These are phyloP conservation scores for Nannochloropsis salina DNA, from an alignment of 108 stramenopile genomes.

Conservation along the genomic window DNA sequence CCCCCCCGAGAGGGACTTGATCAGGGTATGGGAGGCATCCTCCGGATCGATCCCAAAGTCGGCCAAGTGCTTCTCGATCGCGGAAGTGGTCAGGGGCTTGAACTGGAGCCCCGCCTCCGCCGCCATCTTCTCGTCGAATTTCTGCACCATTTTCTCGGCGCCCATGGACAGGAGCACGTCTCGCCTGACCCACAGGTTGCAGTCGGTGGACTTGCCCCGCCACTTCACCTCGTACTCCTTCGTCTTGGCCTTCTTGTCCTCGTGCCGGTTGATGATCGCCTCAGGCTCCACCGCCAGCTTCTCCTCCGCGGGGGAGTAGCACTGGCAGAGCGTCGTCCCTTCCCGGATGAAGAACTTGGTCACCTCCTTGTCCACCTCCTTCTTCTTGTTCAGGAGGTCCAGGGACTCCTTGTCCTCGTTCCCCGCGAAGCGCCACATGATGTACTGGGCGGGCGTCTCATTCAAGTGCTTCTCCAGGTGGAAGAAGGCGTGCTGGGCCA, in stretches of 20 bases:
- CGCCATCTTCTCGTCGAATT: slow-evolving; percentile 37
- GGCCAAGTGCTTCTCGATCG: slow-evolving; percentile 88
- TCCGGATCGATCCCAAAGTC: slow-evolving; percentile 92
- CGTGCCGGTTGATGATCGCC: slow-evolving; percentile 8
- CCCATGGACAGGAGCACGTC: slow-evolving; percentile 33
- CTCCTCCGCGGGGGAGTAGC: slow-evolving; percentile 20
- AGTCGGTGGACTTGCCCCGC: slow-evolving; percentile 82
- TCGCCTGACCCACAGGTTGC: slow-evolving; percentile 33
- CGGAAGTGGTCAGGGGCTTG: slow-evolving; percentile 72
- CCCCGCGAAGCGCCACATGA: slow-evolving; percentile 92
- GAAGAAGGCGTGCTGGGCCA: slow-evolving; percentile 89
- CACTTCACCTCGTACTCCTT: slow-evolving; percentile 86
- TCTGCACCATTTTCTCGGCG: slow-evolving; percentile 34
- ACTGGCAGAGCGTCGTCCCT: slow-evolving; percentile 5
- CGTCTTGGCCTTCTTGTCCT: slow-evolving; percentile 26
- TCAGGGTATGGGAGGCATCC: slow-evolving; percentile 93
- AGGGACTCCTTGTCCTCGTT: slow-evolving; percentile 69
- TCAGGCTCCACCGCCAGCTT: slow-evolving; percentile 37
- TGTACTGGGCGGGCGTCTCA: slow-evolving; percentile 78
- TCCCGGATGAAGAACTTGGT: slow-evolving; percentile 36
- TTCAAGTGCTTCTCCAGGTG: slow-evolving; percentile 92
- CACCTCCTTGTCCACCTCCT: slow-evolving; percentile 25
- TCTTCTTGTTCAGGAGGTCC: slow-evolving; percentile 27
- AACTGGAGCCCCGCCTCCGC: slow-evolving; percentile 84
- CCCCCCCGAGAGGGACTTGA: slow-evolving; percentile 86